Evolutionary conservation across 2,329 filamentous ascomycete genomes (phyloP).

Genomic region (Arthrobotrys entomopaga): DNA sequence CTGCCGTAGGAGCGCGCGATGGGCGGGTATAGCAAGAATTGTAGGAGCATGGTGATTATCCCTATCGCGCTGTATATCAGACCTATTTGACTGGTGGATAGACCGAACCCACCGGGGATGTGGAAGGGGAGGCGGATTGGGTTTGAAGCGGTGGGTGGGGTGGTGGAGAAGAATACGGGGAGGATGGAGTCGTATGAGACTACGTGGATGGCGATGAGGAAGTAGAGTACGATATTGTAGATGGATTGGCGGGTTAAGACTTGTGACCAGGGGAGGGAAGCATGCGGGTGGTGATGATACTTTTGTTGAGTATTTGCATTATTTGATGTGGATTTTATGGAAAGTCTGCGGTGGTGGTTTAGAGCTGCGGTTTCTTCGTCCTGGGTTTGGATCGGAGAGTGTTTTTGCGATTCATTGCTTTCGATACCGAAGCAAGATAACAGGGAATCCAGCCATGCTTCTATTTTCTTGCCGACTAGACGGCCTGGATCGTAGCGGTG

Average conservation of each 20-base stretch:
- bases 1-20: constrained; percentile 79
- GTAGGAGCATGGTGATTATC: constrained; percentile 79
- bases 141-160: constrained; percentile 68
- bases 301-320: constrained; percentile 30
- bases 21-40: constrained; percentile 85
- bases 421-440: constrained; percentile 7
- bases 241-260: constrained; percentile 79
- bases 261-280: constrained; percentile 66
- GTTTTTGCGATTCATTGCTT: constrained; percentile 46
- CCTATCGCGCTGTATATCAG: constrained; percentile 86
- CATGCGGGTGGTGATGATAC: constrained; percentile 60
- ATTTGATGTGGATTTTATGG: constrained; percentile 17
- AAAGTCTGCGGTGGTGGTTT: constrained; percentile 6
- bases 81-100: constrained; percentile 78
- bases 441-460: constrained; percentile 61
- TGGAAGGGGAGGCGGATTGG: constrained; percentile 66
- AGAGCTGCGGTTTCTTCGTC: constrained; percentile 62
- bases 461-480: constrained; percentile 75
- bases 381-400: constrained; percentile 57
- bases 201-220: constrained; percentile 81
- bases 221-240: constrained; percentile 80
- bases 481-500: constrained; percentile 79
- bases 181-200: constrained; percentile 88
- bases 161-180: constrained; percentile 87
- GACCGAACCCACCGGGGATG: constrained; percentile 82